A percentile compares a stretch with the other conserved stretches of the same genome.
Conservation (phyloP, 352 stramenopile genomes). For the Globisporangium cylindrosporum region DNA sequence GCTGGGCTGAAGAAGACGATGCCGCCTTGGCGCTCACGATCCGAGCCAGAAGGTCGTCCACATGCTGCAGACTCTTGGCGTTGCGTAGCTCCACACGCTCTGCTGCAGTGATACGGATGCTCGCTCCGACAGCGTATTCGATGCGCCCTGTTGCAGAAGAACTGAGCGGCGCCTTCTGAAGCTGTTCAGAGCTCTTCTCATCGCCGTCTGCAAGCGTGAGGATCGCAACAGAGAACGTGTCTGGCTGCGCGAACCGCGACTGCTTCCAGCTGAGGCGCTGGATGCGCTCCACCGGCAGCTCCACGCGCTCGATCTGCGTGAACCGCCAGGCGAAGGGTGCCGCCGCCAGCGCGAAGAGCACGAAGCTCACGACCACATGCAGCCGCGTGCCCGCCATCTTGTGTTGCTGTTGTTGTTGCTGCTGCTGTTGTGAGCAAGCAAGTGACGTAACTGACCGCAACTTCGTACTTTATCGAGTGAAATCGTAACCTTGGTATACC, state of each 20-base stretch:
- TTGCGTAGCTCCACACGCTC: background rate
- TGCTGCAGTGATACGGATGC: background rate
- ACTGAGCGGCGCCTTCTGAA: background rate
- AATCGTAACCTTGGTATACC: background rate
- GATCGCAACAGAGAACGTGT: constrained; percentile 18
- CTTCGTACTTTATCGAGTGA: constrained; percentile 4
- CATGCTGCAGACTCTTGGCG: constrained; percentile 16
- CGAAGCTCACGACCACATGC: constrained; percentile 72
- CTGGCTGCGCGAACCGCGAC: constrained; percentile 27
- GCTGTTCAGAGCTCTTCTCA: background rate
- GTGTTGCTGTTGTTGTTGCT: background rate
- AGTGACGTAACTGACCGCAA: constrained; percentile 1
- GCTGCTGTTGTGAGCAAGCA: background rate
- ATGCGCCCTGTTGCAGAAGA: constrained; percentile 8
- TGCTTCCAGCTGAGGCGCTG: constrained; percentile 33
- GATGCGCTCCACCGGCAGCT: constrained; percentile 55
- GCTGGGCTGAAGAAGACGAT: background rate
- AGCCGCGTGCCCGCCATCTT: constrained; percentile 72
- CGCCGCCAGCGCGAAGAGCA: constrained; percentile 62
- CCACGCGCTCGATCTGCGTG: constrained; percentile 63
- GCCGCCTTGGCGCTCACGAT: constrained; percentile 19
- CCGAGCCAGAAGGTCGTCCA: constrained; percentile 31
- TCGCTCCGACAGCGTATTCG: background rate
- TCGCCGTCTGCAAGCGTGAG: constrained; percentile 8
- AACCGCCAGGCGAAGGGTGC: constrained; percentile 62